Evolutionary conservation across 768 basidiomycete genomes (phyloP).

Genomic region (Mycena polygramma): DNA sequence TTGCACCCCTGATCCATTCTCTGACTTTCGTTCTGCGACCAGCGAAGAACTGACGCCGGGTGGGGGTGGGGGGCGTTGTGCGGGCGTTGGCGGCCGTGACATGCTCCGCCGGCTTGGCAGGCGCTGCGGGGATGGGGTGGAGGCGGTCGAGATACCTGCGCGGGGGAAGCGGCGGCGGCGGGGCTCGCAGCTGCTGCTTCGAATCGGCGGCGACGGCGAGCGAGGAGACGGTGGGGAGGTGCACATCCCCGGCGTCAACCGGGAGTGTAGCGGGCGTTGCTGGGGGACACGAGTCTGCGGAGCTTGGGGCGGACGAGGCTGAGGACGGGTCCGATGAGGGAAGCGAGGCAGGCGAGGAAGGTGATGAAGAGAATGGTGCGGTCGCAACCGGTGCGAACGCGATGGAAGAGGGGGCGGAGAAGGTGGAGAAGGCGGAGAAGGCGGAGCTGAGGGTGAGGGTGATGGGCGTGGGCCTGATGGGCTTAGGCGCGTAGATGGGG

Average conservation of each 20-base stretch:
- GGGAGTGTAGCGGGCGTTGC: conserved; percentile 4
- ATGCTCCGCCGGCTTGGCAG: too few species aligned
- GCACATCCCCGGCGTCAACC: not conserved
- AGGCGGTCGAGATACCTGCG: too few species aligned
- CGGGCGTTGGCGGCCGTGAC: too few species aligned
- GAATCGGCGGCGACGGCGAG: not conserved
- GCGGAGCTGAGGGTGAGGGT: conserved; percentile 1
- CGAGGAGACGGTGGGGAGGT: not conserved
- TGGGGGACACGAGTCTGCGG: conserved; percentile 14
- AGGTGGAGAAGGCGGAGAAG: not conserved
- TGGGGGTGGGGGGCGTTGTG: too few species aligned
- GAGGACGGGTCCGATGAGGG: not conserved
- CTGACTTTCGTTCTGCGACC: too few species aligned
- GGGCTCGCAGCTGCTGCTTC: too few species aligned
- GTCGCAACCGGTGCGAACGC: not conserved
- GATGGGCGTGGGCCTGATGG: not conserved
- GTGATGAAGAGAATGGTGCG: not conserved
- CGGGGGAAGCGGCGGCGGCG: too few species aligned
- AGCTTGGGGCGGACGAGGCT: conserved; percentile 1
- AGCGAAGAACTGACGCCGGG: too few species aligned
- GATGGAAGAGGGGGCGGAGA: too few species aligned
- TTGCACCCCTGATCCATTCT: too few species aligned
- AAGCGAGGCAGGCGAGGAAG: not conserved
- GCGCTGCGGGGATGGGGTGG: too few species aligned
- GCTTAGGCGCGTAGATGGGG: conserved; percentile 9